Evolutionary conservation across 495 filamentous ascomycete genomes (phyloP).

Genomic region (Parathielavia hyrcaniae): DNA sequence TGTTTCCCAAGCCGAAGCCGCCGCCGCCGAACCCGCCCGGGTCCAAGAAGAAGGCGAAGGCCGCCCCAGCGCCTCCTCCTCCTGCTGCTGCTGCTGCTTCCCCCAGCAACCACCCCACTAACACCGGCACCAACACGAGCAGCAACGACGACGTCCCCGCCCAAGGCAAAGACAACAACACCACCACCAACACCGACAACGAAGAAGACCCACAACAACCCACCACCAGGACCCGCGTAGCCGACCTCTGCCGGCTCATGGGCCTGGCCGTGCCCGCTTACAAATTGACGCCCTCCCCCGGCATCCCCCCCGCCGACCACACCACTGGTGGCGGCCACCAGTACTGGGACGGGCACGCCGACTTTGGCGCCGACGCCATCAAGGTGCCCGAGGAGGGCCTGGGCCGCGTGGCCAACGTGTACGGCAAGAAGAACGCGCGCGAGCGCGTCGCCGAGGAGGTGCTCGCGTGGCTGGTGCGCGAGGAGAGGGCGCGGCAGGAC

Average conservation of each 20-base stretch:
- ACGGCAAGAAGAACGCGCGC: slow-evolving; percentile 24
- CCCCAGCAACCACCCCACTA: neutral
- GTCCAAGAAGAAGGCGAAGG: neutral
- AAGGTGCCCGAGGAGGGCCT: slow-evolving; percentile 21
- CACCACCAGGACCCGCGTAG: slow-evolving; percentile 14
- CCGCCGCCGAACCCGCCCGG: neutral
- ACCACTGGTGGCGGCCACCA: neutral
- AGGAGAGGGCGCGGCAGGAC: slow-evolving; percentile 15
- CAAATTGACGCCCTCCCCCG: neutral
- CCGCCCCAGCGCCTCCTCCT: neutral
- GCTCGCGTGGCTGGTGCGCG: slow-evolving; percentile 17
- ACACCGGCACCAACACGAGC: neutral
- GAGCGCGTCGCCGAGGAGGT: slow-evolving; percentile 33
- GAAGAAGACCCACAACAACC: slow-evolving; percentile 8
- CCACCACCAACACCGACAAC: neutral
- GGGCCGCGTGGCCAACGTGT: slow-evolving; percentile 24
- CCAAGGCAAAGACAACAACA: neutral
- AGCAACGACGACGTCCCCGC: neutral
- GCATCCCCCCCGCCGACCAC: neutral
- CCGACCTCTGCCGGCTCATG: slow-evolving; percentile 22
- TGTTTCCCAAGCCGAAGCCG: neutral
- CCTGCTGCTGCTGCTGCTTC: too few relatives aligned
- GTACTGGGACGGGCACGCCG: slow-evolving; percentile 21
- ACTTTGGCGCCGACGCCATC: slow-evolving; percentile 21
- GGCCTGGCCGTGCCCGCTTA: slow-evolving; percentile 21